Evolutionary conservation across 495 filamentous ascomycete species (phyloP).

Genomic region (Neurospora sp.): DNA sequence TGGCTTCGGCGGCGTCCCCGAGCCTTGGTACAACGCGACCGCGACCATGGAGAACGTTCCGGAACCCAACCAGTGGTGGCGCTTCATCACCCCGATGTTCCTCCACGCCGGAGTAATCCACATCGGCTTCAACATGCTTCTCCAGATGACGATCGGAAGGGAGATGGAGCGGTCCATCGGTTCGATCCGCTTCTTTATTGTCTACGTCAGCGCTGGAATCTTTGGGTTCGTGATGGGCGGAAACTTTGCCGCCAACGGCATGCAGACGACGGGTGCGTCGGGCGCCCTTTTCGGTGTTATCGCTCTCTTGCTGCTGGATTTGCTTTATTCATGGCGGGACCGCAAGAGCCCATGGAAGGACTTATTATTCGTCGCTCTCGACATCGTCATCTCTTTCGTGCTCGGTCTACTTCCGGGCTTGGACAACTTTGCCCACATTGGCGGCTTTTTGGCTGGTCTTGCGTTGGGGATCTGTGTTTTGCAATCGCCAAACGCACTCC

Average conservation of each 20-base stretch:
- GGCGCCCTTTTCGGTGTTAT: constrained; percentile 86
- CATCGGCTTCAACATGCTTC: constrained; percentile 87
- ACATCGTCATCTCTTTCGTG: constrained; percentile 81
- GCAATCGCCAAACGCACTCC: constrained; percentile 73
- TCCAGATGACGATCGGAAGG: constrained; percentile 75
- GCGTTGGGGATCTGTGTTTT: constrained; percentile 77
- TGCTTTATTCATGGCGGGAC: constrained; percentile 83
- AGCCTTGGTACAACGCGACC: constrained; percentile 43
- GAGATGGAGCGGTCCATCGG: constrained; percentile 91
- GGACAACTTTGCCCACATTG: constrained; percentile 96
- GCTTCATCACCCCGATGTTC: constrained; percentile 94
- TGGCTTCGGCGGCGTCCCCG: constrained; percentile 64
- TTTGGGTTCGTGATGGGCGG: constrained; percentile 95
- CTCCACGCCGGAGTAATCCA: constrained; percentile 88
- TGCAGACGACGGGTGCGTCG: constrained; percentile 80
- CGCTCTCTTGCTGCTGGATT: constrained; percentile 76
- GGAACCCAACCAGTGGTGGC: constrained; percentile 89
- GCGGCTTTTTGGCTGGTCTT: constrained; percentile 88
- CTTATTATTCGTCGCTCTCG: constrained; percentile 71
- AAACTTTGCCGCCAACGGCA: constrained; percentile 73
- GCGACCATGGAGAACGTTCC: constrained; percentile 24
- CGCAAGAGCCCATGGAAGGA: constrained; percentile 67
- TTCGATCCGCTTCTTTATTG: constrained; percentile 70
- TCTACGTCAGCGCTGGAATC: constrained; percentile 85
- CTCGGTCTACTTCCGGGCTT: constrained; percentile 85